A percentile compares a stretch with the other conserved stretches of the same genome.
Evolutionary conservation across 495 filamentous ascomycete genomes (phyloP).

Genomic region (Penicillium crystallinum): DNA sequence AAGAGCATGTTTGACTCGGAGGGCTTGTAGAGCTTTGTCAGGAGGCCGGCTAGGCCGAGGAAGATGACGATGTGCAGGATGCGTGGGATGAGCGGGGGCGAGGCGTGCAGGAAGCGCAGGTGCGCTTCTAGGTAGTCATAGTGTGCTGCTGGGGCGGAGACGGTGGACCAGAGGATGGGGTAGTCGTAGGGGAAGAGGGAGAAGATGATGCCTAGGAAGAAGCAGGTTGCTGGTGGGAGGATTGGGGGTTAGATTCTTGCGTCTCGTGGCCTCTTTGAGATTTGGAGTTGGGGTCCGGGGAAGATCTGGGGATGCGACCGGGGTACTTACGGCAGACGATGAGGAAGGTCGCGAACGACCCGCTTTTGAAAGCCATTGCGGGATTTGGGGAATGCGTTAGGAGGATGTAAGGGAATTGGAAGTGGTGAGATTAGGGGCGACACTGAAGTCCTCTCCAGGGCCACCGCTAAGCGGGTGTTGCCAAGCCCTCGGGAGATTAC

Average conservation of each 20-base stretch:
- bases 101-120: constrained; percentile 77
- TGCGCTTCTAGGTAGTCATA: constrained; percentile 79
- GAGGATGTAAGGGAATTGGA: constrained; percentile 5
- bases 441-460: constrained; percentile 7
- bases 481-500: constrained; percentile 21
- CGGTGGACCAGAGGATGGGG: constrained; percentile 85
- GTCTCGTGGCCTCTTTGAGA: constrained; percentile 4
- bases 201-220: constrained; percentile 98
- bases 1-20: constrained; percentile 93
- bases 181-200: constrained; percentile 96
- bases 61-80: constrained; percentile 90
- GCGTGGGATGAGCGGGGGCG: constrained; percentile 84
- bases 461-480: constrained; percentile 19
- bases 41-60: constrained; percentile 82
- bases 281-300: constrained; percentile 6
- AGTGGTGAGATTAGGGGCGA: constrained; percentile 10
- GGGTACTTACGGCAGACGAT: constrained; percentile 85
- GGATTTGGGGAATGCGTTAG: background rate
- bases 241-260: constrained; percentile 8
- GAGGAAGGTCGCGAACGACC: constrained; percentile 85
- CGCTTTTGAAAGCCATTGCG: constrained; percentile 38
- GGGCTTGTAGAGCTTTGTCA: constrained; percentile 88
- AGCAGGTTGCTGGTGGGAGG: constrained; percentile 64
- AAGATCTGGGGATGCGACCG: background rate
- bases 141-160: constrained; percentile 56